Percentiles rank a stretch among this genome's conserved stretches.
These are phyloP conservation scores for Peronospora farinosa DNA, from an alignment of 352 stramenopile genomes.

Conservation along the genomic window DNA sequence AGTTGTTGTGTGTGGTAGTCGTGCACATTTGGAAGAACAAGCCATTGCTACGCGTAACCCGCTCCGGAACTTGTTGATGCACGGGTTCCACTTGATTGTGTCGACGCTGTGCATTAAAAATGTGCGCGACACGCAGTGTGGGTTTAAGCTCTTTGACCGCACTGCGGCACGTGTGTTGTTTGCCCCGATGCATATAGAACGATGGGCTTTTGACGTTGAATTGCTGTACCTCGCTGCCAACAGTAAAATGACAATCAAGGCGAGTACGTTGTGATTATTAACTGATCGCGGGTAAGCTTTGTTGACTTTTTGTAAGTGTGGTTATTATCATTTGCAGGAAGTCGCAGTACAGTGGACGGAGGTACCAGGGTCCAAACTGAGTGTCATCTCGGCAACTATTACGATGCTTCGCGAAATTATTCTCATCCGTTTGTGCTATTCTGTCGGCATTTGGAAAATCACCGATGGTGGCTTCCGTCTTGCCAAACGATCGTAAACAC, in stretches of 20 bases:
- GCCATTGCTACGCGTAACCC: slow-evolving; percentile 80
- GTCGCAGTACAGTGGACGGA: slow-evolving; percentile 90
- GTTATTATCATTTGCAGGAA: slow-evolving; percentile 46
- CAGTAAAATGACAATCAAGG: slow-evolving; percentile 57
- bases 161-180: slow-evolving; percentile 79
- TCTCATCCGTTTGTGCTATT: slow-evolving; percentile 87
- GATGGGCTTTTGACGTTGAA: slow-evolving; percentile 94
- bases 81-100: slow-evolving; percentile 90
- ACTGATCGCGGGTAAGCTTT: background rate
- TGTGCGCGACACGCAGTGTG: slow-evolving; percentile 91
- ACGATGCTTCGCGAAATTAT: slow-evolving; percentile 91
- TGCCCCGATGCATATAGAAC: slow-evolving; percentile 88
- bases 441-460: slow-evolving; percentile 81
- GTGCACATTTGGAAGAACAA: slow-evolving; percentile 84
- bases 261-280: slow-evolving; percentile 8
- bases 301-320: slow-evolving; percentile 4
- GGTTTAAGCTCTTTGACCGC: slow-evolving; percentile 92
- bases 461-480: slow-evolving; percentile 66
- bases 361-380: slow-evolving; percentile 87
- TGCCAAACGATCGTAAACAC: slow-evolving; percentile 21
- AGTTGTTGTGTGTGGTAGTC: slow-evolving; percentile 86
- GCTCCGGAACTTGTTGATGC: slow-evolving; percentile 88
- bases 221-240: slow-evolving; percentile 80
- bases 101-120: slow-evolving; percentile 77
- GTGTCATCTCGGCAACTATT: slow-evolving; percentile 81